phyloP scores from a whole-genome alignment of 2,329 filamentous ascomycete genomes.

The Colletotrichum sp. region DNA sequence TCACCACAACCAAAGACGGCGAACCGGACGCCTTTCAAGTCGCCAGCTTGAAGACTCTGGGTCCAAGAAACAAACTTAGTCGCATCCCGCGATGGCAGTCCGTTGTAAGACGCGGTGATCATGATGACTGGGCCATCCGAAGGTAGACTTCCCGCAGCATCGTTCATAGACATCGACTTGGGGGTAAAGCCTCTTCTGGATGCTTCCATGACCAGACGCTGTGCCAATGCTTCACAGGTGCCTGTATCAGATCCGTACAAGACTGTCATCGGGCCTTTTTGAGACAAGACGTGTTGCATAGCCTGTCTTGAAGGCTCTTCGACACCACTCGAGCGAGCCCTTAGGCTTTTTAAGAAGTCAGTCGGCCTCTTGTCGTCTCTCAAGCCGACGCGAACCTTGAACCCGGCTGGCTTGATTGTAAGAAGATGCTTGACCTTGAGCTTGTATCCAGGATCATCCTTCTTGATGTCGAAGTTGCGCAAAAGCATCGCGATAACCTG shows the following conservation, averaged over 20 bases:
- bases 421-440: slow-evolving; percentile 57
- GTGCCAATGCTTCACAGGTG: slow-evolving; percentile 70
- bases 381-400: slow-evolving; percentile 42
- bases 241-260: slow-evolving; percentile 73
- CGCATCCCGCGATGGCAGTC: slow-evolving; percentile 72
- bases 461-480: slow-evolving; percentile 69
- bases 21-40: slow-evolving; percentile 59
- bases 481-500: slow-evolving; percentile 54
- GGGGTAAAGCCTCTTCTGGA: slow-evolving; percentile 58
- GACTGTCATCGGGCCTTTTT: slow-evolving; percentile 53
- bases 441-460: slow-evolving; percentile 63
- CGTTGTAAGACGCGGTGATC: slow-evolving; percentile 72
- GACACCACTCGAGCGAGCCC: not conserved
- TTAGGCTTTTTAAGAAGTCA: not conserved
- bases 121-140: slow-evolving; percentile 65
- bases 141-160: too few relatives aligned
- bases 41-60: slow-evolving; percentile 44
- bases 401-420: slow-evolving; percentile 59
- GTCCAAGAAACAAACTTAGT: slow-evolving; percentile 69
- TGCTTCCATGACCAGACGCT: slow-evolving; percentile 62
- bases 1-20: slow-evolving; percentile 69
- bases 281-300: rapidly evolving
- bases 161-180: slow-evolving; percentile 56
- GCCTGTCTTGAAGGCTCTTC: not conserved
- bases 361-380: slow-evolving; percentile 35